These are phyloP conservation scores for Blepharisma stoltei DNA, from an alignment of 73 alveolate genomes.

Conservation along the genomic window DNA sequence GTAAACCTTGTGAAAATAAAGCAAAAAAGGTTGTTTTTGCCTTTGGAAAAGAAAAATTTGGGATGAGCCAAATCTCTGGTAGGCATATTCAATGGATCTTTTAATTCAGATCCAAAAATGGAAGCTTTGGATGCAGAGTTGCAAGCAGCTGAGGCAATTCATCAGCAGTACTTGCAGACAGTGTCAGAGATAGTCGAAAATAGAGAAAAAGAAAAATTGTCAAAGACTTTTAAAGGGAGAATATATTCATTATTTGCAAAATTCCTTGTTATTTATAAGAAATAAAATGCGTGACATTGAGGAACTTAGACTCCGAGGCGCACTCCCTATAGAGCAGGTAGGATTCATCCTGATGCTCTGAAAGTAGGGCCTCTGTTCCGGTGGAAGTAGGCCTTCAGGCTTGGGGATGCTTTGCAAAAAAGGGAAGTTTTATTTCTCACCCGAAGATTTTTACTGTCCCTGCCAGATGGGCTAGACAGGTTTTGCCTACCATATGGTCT, in stretches of 20 bases:
- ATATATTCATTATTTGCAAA: constrained; percentile 2
- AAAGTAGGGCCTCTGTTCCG: too few relatives aligned
- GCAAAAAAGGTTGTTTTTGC: not conserved
- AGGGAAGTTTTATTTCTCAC: too few relatives aligned
- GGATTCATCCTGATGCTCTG: too few relatives aligned
- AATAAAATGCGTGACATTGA: too few relatives aligned
- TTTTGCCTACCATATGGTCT: too few relatives aligned
- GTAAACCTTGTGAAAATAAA: not conserved
- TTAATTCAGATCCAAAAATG: not conserved
- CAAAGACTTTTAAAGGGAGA: constrained; percentile 22
- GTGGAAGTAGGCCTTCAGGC: too few relatives aligned
- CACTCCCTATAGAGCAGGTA: too few relatives aligned
- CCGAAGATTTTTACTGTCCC: too few relatives aligned
- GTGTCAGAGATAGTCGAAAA: not conserved
- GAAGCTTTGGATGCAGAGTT: not conserved
- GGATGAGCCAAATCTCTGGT: not conserved
- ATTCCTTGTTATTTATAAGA: constrained; percentile 1
- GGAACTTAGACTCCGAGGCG: too few relatives aligned
- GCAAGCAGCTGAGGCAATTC: not conserved
- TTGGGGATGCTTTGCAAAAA: too few relatives aligned
- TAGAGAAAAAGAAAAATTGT: not conserved
- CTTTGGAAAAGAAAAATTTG: not conserved
- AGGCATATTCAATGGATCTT: not conserved
- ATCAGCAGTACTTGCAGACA: not conserved
- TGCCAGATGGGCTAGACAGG: too few relatives aligned